Base-by-base conservation (phyloP, 2,329 filamentous ascomycete species). In the Colletotrichum brevisporum region DNA sequence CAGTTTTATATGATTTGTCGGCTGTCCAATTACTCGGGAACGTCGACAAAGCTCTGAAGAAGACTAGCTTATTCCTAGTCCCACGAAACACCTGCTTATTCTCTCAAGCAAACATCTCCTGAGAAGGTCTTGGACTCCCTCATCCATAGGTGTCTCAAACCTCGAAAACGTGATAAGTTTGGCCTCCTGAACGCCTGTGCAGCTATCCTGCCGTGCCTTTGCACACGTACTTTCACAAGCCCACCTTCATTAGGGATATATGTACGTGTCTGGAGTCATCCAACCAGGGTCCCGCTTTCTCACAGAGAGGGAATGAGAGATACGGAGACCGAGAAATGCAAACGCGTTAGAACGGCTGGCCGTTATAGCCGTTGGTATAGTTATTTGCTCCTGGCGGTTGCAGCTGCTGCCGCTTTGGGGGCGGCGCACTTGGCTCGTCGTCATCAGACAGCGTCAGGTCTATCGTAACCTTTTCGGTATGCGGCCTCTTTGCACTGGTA, bases 381-480 rank as follows among this genome's bases (percentile, higher is more conserved):
- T 15, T 65, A 6, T 58, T 69, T n/a, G 63, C 24, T 9, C 54
- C 16, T 41, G 70, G 64, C 6, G 57, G 51, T n/a, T 71, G 61
- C 41, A 71, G 18, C 48, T 80, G 79, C 69, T 84, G 83, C 56
- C 86, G 82, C 77, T 90, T 89, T 5, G 78, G 79, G 3, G 80
- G 75, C 4, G 83, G 79, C 54, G 83, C 82, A 18, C 85, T 84
- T 47, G 88, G 85, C 63, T 84, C 82, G 61, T 88, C 87, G 52
- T 89, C 86, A 67, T 88, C 87, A 59, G 83, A 82, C 6, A 88
- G 76, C 1, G 88, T 90, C 70, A 91, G 77, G 73, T 90, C 89
- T 70, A 90, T 71, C 16, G 67, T 90, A 2, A 90, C 84, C 39
- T 56, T 67, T 52, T 87, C 83, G 5, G 85, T 79, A 3, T 81